These are phyloP conservation scores for Trichoderma atroviride DNA, from an alignment of 2,329 filamentous ascomycete species.

Conservation along the genomic window DNA sequence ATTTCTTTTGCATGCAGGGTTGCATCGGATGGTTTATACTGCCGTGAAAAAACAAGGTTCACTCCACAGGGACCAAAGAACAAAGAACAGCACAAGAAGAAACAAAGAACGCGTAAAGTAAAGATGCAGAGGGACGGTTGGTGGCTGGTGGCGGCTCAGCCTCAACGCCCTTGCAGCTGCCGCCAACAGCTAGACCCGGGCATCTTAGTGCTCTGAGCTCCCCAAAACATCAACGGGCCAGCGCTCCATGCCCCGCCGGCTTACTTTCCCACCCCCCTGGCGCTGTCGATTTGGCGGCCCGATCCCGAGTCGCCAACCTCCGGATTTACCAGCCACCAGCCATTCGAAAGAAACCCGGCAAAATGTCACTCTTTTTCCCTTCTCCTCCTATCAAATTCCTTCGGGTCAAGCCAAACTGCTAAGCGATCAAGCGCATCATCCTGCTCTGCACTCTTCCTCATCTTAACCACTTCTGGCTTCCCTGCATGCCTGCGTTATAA, in stretches of 20 bases:
- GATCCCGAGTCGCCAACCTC: slow-evolving; percentile 28
- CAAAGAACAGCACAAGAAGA: not conserved
- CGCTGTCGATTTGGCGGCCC: slow-evolving; percentile 23
- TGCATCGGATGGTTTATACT: not conserved
- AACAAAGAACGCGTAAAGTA: not conserved
- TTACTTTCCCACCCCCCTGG: not conserved
- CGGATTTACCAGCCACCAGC: slow-evolving; percentile 28
- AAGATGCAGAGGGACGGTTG: not conserved
- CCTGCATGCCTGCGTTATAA: slow-evolving; percentile 23
- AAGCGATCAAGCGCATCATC: slow-evolving; percentile 15
- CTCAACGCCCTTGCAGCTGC: not conserved
- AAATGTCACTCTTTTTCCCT: slow-evolving; percentile 6
- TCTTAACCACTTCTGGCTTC: slow-evolving; percentile 1
- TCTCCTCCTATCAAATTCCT: slow-evolving; percentile 23
- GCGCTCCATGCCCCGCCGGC: slow-evolving; percentile 2
- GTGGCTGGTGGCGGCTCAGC: slow-evolving; percentile 24
- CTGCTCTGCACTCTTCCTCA: slow-evolving; percentile 10
- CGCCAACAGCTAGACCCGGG: not conserved
- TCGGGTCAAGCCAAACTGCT: slow-evolving; percentile 1
- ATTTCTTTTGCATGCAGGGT: not conserved
- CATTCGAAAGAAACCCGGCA: slow-evolving; percentile 24
- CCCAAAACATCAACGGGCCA: not conserved
- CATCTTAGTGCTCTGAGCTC: not conserved
- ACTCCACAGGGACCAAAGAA: too few relatives aligned
- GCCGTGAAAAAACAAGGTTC: not conserved